Percentiles rank a stretch among this genome's conserved stretches.
phyloP scores from a whole-genome alignment of 768 basidiomycete genomes.

The Rhizopogon vesiculosus region DNA sequence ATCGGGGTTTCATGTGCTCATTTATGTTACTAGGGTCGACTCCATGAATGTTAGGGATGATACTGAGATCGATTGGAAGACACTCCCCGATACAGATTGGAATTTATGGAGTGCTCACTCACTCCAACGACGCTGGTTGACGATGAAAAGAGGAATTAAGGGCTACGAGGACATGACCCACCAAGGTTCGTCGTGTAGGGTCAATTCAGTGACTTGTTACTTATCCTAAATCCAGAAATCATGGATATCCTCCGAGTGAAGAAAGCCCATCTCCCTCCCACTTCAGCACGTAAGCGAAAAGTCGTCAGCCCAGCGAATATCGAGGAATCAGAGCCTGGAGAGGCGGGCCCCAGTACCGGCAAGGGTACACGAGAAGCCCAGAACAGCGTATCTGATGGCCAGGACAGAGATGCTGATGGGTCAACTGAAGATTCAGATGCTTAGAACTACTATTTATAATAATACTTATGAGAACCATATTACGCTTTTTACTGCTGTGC shows the following conservation, averaged over 20 bases:
- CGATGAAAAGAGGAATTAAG: constrained; percentile 73
- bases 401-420: constrained; percentile 12
- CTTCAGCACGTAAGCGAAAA: constrained; percentile 39
- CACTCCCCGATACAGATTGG: constrained; percentile 68
- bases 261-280: constrained; percentile 54
- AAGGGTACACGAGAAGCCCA: constrained; percentile 21
- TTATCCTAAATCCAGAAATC: constrained; percentile 46
- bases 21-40: constrained; percentile 49
- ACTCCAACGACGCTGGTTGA: constrained; percentile 75
- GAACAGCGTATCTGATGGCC: constrained; percentile 7
- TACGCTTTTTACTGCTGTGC: background rate
- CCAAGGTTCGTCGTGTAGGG: constrained; percentile 44
- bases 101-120: constrained; percentile 82
- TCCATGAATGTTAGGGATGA: constrained; percentile 73
- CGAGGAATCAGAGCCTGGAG: constrained; percentile 26
- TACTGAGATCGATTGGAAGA: constrained; percentile 84
- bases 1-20: background rate
- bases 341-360: constrained; percentile 29
- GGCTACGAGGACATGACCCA: constrained; percentile 80
- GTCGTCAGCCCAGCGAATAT: constrained; percentile 49
- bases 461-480: background rate
- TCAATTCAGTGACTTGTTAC: background rate
- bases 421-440: constrained; percentile 16
- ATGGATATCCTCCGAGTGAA: constrained; percentile 77
- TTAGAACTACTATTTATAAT: background rate